Percentiles rank a stretch among this genome's conserved stretches.
Conservation (phyloP, 129 eudicot species). For the Escallonia rubra region DNA sequence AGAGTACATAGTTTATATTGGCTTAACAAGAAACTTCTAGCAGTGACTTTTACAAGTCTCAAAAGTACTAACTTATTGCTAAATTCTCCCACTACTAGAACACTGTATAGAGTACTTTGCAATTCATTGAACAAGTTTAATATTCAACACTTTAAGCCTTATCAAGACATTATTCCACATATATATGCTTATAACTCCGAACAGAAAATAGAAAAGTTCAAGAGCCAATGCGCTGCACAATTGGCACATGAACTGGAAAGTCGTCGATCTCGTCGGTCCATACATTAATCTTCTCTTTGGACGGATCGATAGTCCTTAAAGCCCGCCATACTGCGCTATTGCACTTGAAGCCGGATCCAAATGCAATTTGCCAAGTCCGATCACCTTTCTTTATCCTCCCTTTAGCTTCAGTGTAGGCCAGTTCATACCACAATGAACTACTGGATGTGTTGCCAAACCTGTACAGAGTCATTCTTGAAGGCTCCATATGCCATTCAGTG, state of each 20-base stretch:
- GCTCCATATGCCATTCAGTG: slow-evolving; percentile 73
- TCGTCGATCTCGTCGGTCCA: slow-evolving; percentile 55
- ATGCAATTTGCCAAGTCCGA: slow-evolving; percentile 55
- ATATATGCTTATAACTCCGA: not conserved
- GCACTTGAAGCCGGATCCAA: slow-evolving; percentile 50
- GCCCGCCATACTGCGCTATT: slow-evolving; percentile 59
- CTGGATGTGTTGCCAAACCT: too few relatives aligned
- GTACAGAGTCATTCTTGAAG: slow-evolving; percentile 31
- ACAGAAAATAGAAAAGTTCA: not conserved
- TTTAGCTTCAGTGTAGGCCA: slow-evolving; percentile 31
- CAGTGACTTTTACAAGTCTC: too few relatives aligned
- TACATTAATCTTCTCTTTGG: slow-evolving; percentile 44
- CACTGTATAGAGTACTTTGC: too few relatives aligned
- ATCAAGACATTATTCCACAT: too few relatives aligned
- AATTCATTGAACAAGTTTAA: too few relatives aligned
- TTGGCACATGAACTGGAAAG: slow-evolving; percentile 60
- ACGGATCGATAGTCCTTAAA: slow-evolving; percentile 42
- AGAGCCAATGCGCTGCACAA: slow-evolving; percentile 28
- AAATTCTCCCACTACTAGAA: too few relatives aligned
- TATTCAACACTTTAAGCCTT: too few relatives aligned
- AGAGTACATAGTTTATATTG: too few relatives aligned
- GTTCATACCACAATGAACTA: too few relatives aligned
- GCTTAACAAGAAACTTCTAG: too few relatives aligned
- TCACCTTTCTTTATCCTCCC: slow-evolving; percentile 65
- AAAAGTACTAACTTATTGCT: too few relatives aligned